These are phyloP conservation scores for Tricholoma sp. DNA, from an alignment of 768 basidiomycete species.

Conservation along the genomic window DNA sequence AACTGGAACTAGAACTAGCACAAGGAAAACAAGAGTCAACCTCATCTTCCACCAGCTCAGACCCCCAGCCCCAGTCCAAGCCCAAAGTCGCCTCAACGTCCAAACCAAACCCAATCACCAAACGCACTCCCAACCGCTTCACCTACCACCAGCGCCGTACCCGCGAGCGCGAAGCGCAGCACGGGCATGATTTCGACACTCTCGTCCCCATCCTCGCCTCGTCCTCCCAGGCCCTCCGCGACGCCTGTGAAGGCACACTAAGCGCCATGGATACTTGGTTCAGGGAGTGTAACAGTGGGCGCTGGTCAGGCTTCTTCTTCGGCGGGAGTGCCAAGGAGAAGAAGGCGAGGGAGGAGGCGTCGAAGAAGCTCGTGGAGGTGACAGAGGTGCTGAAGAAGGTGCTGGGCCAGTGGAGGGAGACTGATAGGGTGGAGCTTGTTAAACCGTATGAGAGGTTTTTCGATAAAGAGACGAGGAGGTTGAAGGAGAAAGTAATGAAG, in stretches of 20 bases:
- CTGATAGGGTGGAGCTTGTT: conserved; percentile 30
- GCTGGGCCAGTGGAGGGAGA: conserved; percentile 28
- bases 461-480: conserved; percentile 27
- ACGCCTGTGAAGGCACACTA: conserved; percentile 23
- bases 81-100: not conserved
- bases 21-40: not conserved
- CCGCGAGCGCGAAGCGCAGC: conserved; percentile 28
- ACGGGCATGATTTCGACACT: conserved; percentile 38
- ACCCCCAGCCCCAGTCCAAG: not conserved
- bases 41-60: not conserved
- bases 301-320: conserved; percentile 29
- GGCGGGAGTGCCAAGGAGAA: conserved; percentile 9
- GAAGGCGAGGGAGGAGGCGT: conserved; percentile 18
- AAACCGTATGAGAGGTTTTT: conserved; percentile 39
- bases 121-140: conserved; percentile 18
- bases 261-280: conserved; percentile 27
- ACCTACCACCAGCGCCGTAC: conserved; percentile 23
- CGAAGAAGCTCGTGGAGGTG: conserved; percentile 20
- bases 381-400: conserved; percentile 20
- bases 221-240: conserved; percentile 30
- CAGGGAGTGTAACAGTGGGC: conserved; percentile 26
- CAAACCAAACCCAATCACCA: not conserved
- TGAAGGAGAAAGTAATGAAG: conserved; percentile 15
- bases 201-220: conserved; percentile 36
- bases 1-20: conserved; percentile 5